These are phyloP conservation scores for Malus hybrid DNA, from an alignment of 331 rosid species.

Conservation along the genomic window DNA sequence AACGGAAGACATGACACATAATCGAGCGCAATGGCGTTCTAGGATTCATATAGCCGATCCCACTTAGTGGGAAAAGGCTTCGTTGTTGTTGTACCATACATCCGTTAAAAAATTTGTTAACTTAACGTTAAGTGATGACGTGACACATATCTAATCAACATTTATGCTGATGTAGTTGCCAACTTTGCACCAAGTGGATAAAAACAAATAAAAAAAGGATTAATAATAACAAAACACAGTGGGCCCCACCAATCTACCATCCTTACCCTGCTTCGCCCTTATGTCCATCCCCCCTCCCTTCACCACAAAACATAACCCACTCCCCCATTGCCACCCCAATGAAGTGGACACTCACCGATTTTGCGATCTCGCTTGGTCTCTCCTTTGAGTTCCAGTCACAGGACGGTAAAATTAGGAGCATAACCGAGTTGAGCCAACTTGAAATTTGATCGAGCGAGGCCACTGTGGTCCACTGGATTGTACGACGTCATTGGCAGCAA, in stretches of 20 bases:
- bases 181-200: not conserved
- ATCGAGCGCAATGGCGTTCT: no score
- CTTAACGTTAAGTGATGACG: no score
- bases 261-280: no score
- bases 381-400: slow-evolving; percentile 72
- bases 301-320: not conserved
- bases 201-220: no score
- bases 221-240: not conserved
- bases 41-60: no score
- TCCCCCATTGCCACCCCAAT: not conserved
- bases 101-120: no score
- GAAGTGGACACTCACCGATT: slow-evolving; percentile 58
- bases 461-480: slow-evolving; percentile 81
- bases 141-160: no score
- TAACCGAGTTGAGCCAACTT: slow-evolving; percentile 62
- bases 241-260: not conserved
- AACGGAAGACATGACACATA: no score
- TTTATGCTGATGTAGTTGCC: no score
- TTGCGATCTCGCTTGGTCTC: slow-evolving; percentile 58
- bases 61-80: no score
- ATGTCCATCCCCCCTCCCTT: no score
- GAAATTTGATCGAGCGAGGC: slow-evolving; percentile 53
- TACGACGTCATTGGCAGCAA: slow-evolving; percentile 86
- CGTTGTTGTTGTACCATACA: no score
- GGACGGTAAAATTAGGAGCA: slow-evolving; percentile 79